Percentiles rank a stretch among this genome's conserved stretches.
phyloP scores from a whole-genome alignment of 2,329 filamentous ascomycete genomes.

The Penicillium sp. region DNA sequence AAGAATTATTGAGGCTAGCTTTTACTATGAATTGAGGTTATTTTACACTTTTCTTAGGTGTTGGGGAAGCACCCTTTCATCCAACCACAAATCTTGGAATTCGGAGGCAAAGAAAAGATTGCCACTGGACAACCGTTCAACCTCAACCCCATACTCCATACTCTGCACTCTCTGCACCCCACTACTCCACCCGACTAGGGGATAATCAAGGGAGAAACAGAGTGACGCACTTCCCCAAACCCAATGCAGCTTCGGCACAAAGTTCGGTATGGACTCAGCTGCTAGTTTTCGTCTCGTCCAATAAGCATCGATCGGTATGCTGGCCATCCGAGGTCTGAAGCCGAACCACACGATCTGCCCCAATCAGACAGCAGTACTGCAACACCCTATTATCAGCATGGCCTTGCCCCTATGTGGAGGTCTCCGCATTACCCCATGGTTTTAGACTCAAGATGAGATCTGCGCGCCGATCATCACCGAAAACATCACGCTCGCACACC shows the following conservation, averaged over 20 bases:
- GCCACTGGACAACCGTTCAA: not conserved
- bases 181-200: not conserved
- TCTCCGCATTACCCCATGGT: slow-evolving; percentile 5
- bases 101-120: not conserved
- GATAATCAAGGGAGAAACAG: not conserved
- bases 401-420: not conserved
- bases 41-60: not conserved
- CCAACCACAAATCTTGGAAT: not conserved
- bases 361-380: not conserved
- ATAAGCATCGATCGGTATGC: not conserved
- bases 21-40: not conserved
- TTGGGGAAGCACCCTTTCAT: not conserved
- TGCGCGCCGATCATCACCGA: slow-evolving; percentile 4
- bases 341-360: not conserved
- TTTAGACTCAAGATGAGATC: not conserved
- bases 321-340: not conserved
- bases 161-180: not conserved
- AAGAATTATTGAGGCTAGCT: slow-evolving; percentile 53
- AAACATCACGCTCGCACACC: not conserved
- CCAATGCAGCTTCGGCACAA: not conserved
- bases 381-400: not conserved
- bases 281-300: not conserved
- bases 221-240: not conserved
- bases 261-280: not conserved
- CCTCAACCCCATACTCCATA: not conserved